Conservation (phyloP, 352 stramenopile genomes). For the Phytophthora pistaciae region DNA sequence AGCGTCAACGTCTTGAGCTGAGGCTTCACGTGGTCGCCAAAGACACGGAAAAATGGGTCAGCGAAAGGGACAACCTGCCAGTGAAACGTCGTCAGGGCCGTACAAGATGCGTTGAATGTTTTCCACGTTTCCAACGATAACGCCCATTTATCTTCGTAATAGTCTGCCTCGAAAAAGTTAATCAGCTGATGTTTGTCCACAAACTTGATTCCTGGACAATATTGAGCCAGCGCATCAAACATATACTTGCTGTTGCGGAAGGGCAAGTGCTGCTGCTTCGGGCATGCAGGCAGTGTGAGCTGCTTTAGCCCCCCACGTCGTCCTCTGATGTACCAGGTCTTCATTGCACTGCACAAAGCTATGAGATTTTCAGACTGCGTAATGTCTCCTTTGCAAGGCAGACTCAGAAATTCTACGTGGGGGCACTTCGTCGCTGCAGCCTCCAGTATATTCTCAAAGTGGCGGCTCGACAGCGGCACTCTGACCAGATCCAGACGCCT, state of each 20-base stretch:
- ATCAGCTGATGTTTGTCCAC: not conserved
- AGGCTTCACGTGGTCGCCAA: slow-evolving; percentile 8
- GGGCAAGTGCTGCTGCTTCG: not conserved
- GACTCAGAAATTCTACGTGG: not conserved
- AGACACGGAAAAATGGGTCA: slow-evolving; percentile 8
- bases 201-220: slow-evolving; percentile 9
- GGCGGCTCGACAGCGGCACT: slow-evolving; percentile 1
- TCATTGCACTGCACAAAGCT: not conserved
- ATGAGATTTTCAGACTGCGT: not conserved
- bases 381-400: not conserved
- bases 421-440: slow-evolving; percentile 1
- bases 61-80: slow-evolving; percentile 9
- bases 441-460: slow-evolving; percentile 4
- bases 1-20: not conserved
- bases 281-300: too few species aligned
- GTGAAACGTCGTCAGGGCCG: not conserved
- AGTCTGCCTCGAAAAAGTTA: not conserved
- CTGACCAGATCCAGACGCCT: not conserved
- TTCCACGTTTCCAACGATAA: slow-evolving; percentile 6
- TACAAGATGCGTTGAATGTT: slow-evolving; percentile 10
- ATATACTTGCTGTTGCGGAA: not conserved
- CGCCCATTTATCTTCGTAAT: not conserved
- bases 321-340: slow-evolving; percentile 2
- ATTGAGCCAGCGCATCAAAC: not conserved
- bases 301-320: not conserved